Base-by-base conservation (phyloP, 805 yeast genomes). In the Candida multigemmis region DNA sequence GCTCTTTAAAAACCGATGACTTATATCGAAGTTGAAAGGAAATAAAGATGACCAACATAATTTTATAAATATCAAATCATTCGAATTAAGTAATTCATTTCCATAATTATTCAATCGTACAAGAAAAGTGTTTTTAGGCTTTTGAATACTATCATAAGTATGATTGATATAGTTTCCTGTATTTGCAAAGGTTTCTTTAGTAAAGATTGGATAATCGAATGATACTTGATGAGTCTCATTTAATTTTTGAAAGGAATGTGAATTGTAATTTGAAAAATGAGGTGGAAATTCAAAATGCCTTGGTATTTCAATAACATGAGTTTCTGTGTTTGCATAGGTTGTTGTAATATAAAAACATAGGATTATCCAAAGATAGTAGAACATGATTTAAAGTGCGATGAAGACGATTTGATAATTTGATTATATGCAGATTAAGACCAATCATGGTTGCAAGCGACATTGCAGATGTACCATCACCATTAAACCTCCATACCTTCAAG, bases 311-410 rank as follows among this genome's bases (percentile, higher is more conserved):
- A 58, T 23, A 11, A 54, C 26, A 15, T 44, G 38, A 2, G 62
- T 47, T 32, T 61, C 68, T 1, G 68, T 61, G 27, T 61, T 61
- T 16, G 60, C 65, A 20, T 28, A 17, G n/a, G n/a, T n/a, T n/a
- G n/a, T n/a, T n/a, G 9, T 13, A 14, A 16, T 16, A 20, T 8
- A n/a, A n/a, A n/a, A n/a, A n/a, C n/a, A n/a, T n/a, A n/a, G n/a
- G n/a, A n/a, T n/a, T n/a, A n/a, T n/a, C n/a, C n/a, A n/a, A n/a
- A n/a, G n/a, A n/a, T n/a, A n/a, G n/a, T n/a, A n/a, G n/a, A n/a
- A n/a, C n/a, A n/a, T n/a, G n/a, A n/a, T n/a, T n/a, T n/a, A n/a
- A n/a, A n/a, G n/a, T n/a, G n/a, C n/a, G n/a, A n/a, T n/a, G n/a
- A n/a, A n/a, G n/a, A n/a, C n/a, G n/a, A n/a, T n/a, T n/a, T n/a